A percentile compares a stretch with the other conserved stretches of the same genome.
These are phyloP conservation scores for Colletotrichum camelliae DNA, from an alignment of 2,329 filamentous ascomycete species.

Conservation along the genomic window DNA sequence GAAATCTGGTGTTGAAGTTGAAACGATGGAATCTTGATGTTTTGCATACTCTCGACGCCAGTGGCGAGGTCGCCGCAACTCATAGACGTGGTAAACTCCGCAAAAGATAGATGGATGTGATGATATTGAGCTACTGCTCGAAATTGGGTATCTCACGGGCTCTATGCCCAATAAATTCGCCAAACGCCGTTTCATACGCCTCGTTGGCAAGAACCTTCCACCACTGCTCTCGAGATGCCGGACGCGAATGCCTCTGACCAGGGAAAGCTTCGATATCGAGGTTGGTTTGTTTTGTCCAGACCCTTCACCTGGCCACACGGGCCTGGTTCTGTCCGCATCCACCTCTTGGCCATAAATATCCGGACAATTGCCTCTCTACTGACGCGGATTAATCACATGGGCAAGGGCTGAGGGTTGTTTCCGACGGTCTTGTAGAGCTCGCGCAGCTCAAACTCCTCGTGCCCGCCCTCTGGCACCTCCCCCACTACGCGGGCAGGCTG, in stretches of 20 bases:
- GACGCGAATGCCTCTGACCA: not conserved
- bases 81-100: not conserved
- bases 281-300: too few relatives aligned
- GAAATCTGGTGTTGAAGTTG: accelerated
- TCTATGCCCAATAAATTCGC: not conserved
- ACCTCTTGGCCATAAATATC: not conserved
- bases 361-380: not conserved
- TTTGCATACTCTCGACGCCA: not conserved
- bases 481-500: slow-evolving; percentile 80
- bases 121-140: not conserved
- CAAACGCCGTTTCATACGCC: not conserved
- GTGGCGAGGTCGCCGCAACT: not conserved
- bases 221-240: not conserved
- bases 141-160: slow-evolving; percentile 14
- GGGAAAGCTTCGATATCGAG: not conserved
- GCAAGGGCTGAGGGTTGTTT: slow-evolving; percentile 51
- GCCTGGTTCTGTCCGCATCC: too few relatives aligned
- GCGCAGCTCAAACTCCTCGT: slow-evolving; percentile 68
- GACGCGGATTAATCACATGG: not conserved
- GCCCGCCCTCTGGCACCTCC: slow-evolving; percentile 76
- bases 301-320: too few relatives aligned
- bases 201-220: too few relatives aligned
- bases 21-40: not conserved
- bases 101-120: not conserved
- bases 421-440: slow-evolving; percentile 70